These are phyloP conservation scores for Thielaviopsis ethacetica DNA, from an alignment of 2,329 filamentous ascomycete species.

Conservation along the genomic window DNA sequence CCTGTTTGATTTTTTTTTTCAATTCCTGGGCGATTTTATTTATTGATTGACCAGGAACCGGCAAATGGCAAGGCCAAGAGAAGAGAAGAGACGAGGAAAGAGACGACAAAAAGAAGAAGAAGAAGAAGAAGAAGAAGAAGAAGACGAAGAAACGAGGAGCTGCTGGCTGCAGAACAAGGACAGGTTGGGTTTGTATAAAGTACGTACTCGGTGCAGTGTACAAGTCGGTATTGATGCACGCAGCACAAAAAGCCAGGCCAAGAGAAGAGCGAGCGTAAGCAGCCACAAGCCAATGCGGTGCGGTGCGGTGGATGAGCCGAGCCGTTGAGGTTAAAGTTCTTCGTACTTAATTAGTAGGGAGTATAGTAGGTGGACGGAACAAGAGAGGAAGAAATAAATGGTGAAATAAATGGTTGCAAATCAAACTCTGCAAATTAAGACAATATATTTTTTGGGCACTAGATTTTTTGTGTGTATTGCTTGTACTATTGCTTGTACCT, in stretches of 20 bases:
- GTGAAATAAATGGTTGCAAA: neutral
- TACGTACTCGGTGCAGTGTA: too few species aligned
- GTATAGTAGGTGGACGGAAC: neutral
- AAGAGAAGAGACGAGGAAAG: neutral
- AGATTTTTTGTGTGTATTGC: neutral
- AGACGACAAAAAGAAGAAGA: neutral
- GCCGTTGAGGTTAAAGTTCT: neutral
- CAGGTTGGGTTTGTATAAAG: too few species aligned
- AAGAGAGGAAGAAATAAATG: neutral
- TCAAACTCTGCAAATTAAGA: neutral
- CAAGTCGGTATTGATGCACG: too few species aligned
- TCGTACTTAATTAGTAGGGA: too few species aligned
- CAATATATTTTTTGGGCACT: neutral
- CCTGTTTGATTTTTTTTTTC: too few species aligned
- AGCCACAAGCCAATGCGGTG: neutral
- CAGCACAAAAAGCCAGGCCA: neutral
- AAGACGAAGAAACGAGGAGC: too few species aligned
- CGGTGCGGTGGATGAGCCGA: neutral
- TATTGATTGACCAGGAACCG: neutral
- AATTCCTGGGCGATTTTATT: neutral
- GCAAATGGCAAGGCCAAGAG: neutral
- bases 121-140: too few species aligned
- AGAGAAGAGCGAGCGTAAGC: neutral
- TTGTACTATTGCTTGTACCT: too few species aligned
- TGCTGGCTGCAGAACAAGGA: too few species aligned